Percentiles rank a stretch among this genome's conserved stretches.
Conservation (phyloP, 305 asterid species). For the Solanum hybrid region DNA sequence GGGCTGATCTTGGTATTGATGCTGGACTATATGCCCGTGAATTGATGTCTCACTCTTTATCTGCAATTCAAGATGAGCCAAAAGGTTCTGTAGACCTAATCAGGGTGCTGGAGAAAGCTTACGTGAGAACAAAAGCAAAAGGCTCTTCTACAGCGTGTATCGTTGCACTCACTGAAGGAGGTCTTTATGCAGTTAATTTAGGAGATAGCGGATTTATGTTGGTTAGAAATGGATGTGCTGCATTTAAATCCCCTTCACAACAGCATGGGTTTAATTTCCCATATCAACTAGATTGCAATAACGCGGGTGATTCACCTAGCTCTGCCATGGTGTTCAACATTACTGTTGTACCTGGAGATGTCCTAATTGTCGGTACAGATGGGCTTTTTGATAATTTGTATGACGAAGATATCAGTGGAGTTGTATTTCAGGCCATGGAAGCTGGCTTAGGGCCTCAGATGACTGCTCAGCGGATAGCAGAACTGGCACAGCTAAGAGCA, state of each 20-base stretch:
- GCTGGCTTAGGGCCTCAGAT: slow-evolving; percentile 17
- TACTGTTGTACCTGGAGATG: slow-evolving; percentile 9
- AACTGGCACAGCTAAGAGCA: slow-evolving; percentile 16
- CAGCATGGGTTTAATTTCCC: slow-evolving; percentile 12
- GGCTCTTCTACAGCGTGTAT: slow-evolving; percentile 13
- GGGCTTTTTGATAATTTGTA: slow-evolving; percentile 18
- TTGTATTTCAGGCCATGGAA: slow-evolving; percentile 13
- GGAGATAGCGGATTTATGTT: slow-evolving; percentile 12
- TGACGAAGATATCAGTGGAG: slow-evolving; percentile 12
- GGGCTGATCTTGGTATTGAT: slow-evolving; percentile 8
- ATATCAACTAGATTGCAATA: slow-evolving; percentile 8
- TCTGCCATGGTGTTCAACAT: slow-evolving; percentile 8
- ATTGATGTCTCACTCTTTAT: background rate
- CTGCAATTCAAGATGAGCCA: background rate
- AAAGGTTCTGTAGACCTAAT: slow-evolving; percentile 2
- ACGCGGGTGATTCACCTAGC: slow-evolving; percentile 9
- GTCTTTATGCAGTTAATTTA: slow-evolving; percentile 12
- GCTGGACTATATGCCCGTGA: slow-evolving; percentile 1
- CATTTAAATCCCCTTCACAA: slow-evolving; percentile 8
- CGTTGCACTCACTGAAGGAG: slow-evolving; percentile 2
- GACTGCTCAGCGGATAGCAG: slow-evolving; percentile 18
- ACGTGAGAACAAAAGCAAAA: background rate
- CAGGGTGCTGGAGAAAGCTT: background rate
- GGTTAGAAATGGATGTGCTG: slow-evolving; percentile 9
- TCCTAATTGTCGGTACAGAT: slow-evolving; percentile 18